Evolutionary conservation across 106 monocot genomes (phyloP), one percentile per base, ranked within the genome.

Genomic region (Allium cepa): DNA sequence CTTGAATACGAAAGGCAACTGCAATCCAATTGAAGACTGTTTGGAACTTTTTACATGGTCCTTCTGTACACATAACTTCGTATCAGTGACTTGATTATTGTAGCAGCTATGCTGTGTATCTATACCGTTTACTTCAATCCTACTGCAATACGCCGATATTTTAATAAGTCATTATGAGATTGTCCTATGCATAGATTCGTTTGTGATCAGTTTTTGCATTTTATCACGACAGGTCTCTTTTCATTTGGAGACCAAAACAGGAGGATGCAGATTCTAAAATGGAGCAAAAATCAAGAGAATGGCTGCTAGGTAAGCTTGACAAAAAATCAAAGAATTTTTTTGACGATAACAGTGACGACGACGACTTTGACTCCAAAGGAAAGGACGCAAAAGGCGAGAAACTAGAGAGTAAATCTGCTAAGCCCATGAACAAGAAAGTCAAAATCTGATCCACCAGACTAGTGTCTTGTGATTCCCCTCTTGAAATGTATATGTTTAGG

Each of bases 221-320:
- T 57, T 47, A 61, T 71, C 14, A 22, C 22, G 22, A 22, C 64
- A 88, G 88, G 76, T 88, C 88, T 66, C 47, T 88, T 49, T 79
- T 84, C 64, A 81, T 88, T 70, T 88, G 88, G 88, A 81, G 79
- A 73, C 81, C 84, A 63, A 77, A 69, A 59, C 50, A 11, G 16
- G 56, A 15, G 26, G 76, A 68, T 49, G 15, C n/a, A 9, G 60
- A 71, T 14, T 16, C 12, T 27, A 27, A 27, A 45, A 28, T 59
- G 56, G 78, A 79, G 63, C 62, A 63, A 67, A 83, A 73, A 53
- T 10, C 67, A 4, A 88, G 72, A 61, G 79, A 81, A 53, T 78
- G 78, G 47, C 76, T 84, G 26, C 68, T 66, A 69, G 73, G 64
- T 16, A 79, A 57, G 49, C 8, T 22, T 28, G 70, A 76, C 62